Evolutionary conservation across 371 early-diverging fungal species (phyloP).

Genomic region (Capillidium heterosporum): DNA sequence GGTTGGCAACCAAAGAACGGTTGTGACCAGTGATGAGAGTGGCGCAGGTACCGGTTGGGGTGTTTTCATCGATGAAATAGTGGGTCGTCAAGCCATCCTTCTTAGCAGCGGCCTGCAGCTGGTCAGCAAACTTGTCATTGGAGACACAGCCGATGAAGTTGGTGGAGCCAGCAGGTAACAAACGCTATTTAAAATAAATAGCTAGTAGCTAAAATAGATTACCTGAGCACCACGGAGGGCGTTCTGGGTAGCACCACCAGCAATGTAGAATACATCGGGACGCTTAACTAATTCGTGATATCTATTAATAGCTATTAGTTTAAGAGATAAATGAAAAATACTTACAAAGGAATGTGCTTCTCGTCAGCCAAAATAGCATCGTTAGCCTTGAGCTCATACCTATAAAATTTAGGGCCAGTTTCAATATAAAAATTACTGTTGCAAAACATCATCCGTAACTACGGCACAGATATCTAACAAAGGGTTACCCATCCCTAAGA

Average conservation of each 20-base stretch:
- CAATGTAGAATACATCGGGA: constrained; percentile 54
- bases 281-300: constrained; percentile 1
- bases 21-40: constrained; percentile 78
- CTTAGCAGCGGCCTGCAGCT: constrained; percentile 53
- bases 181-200: constrained; percentile 23
- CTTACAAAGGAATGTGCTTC: constrained; percentile 62
- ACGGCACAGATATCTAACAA: constrained; percentile 86
- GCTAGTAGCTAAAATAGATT: neutral
- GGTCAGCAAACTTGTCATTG: constrained; percentile 57
- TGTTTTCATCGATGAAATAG: constrained; percentile 50
- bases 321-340: constrained; percentile 2
- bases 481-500: constrained; percentile 78
- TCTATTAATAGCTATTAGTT: constrained; percentile 4
- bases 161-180: constrained; percentile 68
- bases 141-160: constrained; percentile 85
- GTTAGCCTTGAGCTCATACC: constrained; percentile 72
- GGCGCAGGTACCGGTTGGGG: constrained; percentile 88
- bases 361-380: constrained; percentile 86
- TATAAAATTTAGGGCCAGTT: constrained; percentile 2
- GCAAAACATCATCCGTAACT: constrained; percentile 47
- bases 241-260: constrained; percentile 95
- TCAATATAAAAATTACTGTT: constrained; percentile 31
- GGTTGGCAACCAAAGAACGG: constrained; percentile 80
- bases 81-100: constrained; percentile 71
- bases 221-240: constrained; percentile 70